Evolutionary conservation across 2,329 filamentous ascomycete species (phyloP).

Genomic region (Pseudocercospora macadamiae): DNA sequence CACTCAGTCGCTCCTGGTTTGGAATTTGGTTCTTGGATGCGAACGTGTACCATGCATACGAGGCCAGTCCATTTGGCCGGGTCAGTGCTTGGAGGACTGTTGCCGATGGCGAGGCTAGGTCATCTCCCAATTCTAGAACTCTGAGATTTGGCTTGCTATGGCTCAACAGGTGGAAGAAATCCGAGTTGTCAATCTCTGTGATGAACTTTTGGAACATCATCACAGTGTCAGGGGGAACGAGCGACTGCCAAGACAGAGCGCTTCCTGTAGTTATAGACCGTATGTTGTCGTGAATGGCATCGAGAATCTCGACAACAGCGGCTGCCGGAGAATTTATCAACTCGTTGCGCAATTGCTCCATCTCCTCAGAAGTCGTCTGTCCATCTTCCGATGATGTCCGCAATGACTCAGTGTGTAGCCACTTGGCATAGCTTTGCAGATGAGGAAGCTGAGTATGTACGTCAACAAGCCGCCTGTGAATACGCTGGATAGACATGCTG

Average conservation of each 20-base stretch:
- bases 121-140: slow-evolving; percentile 5
- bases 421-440: not conserved
- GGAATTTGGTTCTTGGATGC: slow-evolving; percentile 48
- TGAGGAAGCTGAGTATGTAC: not conserved
- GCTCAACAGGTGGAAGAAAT: not conserved
- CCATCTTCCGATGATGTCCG: not conserved
- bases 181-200: not conserved
- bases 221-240: not conserved
- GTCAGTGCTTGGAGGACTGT: not conserved
- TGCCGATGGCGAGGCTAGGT: not conserved
- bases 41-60: slow-evolving; percentile 54
- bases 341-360: not conserved
- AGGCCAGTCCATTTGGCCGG: slow-evolving; percentile 1
- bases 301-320: not conserved
- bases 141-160: not conserved
- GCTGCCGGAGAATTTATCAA: not conserved
- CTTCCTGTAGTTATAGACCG: not conserved
- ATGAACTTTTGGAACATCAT: not conserved
- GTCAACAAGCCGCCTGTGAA: not conserved
- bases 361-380: not conserved
- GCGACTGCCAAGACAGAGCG: not conserved
- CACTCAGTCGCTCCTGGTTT: slow-evolving; percentile 36
- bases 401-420: not conserved
- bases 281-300: not conserved
- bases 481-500: not conserved